Base-by-base conservation (phyloP, 164 flowering plant genomes). In the Euptelea pleiosperma region DNA sequence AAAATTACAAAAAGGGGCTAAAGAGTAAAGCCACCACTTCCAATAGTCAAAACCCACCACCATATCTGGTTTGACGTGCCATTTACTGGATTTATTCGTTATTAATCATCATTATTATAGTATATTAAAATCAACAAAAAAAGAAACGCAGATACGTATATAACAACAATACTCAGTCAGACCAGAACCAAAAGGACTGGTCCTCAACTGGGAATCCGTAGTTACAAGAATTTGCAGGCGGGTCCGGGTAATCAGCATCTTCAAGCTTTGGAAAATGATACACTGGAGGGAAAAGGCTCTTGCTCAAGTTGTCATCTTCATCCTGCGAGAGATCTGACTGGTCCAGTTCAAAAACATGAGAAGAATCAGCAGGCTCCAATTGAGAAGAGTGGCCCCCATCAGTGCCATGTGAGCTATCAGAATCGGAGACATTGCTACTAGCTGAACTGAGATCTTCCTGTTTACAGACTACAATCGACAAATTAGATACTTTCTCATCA, bases 161-260 rank as follows among this genome's bases (percentile, higher is more conserved):
- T 42, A 41, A 25, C 49, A 19, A 56, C 11, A 9, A 16, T 6
- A 19, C 57, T 66, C 68, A 61, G 42, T 56, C 71, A 41, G 82
- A 66, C 87, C 93, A 86, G 18, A 82, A 79, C 85, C 84, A 79
- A 14, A 76, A 61, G 56, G 82, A 59, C 22, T 84, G 79, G 62
- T 86, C 94, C 67, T 80, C 87, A 30, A 66, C 69, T 0, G 68
- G 77, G 70, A 75, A 72, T 44, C 72, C 83, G 31, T 72, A 75
- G 70, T 62, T 67, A 69, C 80, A 72, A 3, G 83, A 77, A 70
- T 49, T 72, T 35, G 75, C 61, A 31, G 77, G 74, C 21, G 70
- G 73, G 35, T 69, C 78, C 21, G 69, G 45, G 66, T 71, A 78
- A 37, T 67, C 62, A 31, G 31, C 60, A 30, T 72, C 78, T 68